phyloP scores from a whole-genome alignment of 768 basidiomycete species.

The Lentinula edodes region DNA sequence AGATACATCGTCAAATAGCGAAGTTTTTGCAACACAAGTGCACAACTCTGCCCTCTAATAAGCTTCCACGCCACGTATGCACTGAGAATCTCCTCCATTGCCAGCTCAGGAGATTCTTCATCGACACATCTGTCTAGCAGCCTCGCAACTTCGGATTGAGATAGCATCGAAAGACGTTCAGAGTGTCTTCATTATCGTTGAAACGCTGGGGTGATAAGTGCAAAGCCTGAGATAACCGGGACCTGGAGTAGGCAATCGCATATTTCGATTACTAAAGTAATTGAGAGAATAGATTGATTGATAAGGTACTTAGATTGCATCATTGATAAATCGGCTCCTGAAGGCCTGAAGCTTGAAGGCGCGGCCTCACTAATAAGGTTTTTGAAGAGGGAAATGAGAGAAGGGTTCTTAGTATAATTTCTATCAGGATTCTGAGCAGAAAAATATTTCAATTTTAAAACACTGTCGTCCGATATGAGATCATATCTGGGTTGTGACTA shows the following conservation, averaged over 20 bases:
- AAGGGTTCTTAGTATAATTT: too few species aligned
- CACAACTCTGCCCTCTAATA: background rate
- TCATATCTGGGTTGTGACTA: background rate
- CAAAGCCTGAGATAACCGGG: background rate
- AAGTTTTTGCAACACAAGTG: background rate
- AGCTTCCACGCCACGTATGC: slow-evolving; percentile 5
- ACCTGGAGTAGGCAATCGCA: too few species aligned
- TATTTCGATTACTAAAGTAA: too few species aligned
- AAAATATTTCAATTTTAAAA: too few species aligned
- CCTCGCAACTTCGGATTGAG: background rate
- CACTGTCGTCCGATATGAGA: too few species aligned
- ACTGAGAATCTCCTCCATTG: slow-evolving; percentile 1
- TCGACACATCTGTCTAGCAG: background rate
- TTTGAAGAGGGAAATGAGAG: too few species aligned
- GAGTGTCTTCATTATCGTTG: background rate
- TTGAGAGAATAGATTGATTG: too few species aligned
- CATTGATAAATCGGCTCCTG: too few species aligned
- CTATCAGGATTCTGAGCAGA: too few species aligned
- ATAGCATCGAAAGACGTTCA: background rate
- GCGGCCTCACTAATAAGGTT: too few species aligned
- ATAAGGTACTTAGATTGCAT: too few species aligned
- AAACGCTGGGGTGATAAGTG: background rate
- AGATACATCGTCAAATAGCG: slow-evolving; percentile 1
- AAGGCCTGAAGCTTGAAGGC: too few species aligned
- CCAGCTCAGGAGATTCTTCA: background rate